Conservation (phyloP, 164 flowering plant species). For the Magnolia changhungtana region DNA sequence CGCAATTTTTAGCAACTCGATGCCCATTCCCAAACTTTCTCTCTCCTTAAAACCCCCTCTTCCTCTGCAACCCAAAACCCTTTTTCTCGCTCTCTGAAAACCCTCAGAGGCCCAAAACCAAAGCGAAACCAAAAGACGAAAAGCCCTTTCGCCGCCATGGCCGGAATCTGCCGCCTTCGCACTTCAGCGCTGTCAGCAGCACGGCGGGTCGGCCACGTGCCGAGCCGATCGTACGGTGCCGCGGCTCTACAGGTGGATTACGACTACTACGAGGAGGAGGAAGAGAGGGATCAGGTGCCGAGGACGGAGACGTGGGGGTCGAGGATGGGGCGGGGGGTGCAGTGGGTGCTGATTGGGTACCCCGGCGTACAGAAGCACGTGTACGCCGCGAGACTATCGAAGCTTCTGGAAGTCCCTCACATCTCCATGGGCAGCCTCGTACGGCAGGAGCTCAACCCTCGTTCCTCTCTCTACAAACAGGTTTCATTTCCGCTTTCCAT, state of each 20-base stretch:
- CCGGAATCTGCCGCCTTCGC: conserved; percentile 19
- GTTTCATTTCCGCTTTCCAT: conserved; percentile 24
- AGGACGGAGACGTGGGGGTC: conserved; percentile 28
- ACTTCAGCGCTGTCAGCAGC: conserved; percentile 8
- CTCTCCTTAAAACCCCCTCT: neutral
- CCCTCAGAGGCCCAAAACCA: neutral
- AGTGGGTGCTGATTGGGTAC: conserved; percentile 91
- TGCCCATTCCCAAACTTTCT: neutral
- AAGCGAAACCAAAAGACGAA: neutral
- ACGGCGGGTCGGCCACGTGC: neutral
- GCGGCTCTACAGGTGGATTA: conserved; percentile 27
- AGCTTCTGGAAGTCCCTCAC: conserved; percentile 85
- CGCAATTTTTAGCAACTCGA: neutral
- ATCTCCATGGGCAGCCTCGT: conserved; percentile 86
- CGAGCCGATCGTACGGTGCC: conserved; percentile 20
- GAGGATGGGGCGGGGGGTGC: conserved; percentile 46
- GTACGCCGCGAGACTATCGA: conserved; percentile 73
- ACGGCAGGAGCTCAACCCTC: conserved; percentile 78
- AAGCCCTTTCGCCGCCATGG: conserved; percentile 12
- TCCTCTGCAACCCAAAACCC: neutral
- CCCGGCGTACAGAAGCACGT: conserved; percentile 65
- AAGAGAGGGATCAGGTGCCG: conserved; percentile 3
- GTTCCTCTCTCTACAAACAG: conserved; percentile 77
- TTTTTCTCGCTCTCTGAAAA: neutral
- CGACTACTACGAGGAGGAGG: conserved; percentile 19